phyloP scores from a whole-genome alignment of 1,139 yeast species.

The Diutina rugosa region DNA sequence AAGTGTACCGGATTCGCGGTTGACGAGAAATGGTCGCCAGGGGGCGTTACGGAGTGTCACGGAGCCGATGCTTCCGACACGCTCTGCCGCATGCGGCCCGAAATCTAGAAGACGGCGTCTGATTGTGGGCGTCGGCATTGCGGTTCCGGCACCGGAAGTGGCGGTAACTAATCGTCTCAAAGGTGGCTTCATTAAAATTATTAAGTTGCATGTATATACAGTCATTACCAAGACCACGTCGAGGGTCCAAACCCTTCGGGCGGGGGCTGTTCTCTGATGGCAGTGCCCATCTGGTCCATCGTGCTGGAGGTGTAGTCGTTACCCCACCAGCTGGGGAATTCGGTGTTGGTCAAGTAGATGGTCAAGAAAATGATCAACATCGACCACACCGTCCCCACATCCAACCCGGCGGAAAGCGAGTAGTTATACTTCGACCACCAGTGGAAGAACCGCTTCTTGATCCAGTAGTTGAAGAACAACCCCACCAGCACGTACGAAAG shows the following conservation, averaged over 20 bases:
- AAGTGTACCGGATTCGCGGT: background rate
- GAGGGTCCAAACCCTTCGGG: slow-evolving; percentile 11
- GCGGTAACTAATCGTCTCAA: background rate
- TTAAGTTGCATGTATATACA: background rate
- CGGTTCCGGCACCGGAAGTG: background rate
- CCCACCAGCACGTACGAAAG: slow-evolving; percentile 26
- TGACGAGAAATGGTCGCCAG: background rate
- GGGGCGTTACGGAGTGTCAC: background rate
- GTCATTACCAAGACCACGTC: slow-evolving; percentile 9
- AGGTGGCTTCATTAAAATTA: background rate
- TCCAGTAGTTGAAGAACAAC: slow-evolving; percentile 35
- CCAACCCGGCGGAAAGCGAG: slow-evolving; percentile 10
- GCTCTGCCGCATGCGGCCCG: background rate
- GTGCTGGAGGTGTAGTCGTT: slow-evolving; percentile 7
- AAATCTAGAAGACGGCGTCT: background rate
- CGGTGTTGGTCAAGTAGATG: slow-evolving; percentile 15
- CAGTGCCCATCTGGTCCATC: slow-evolving; percentile 4
- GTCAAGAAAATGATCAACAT: slow-evolving; percentile 9
- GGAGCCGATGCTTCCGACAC: background rate
- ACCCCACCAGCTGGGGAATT: slow-evolving; percentile 15
- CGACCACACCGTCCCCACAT: slow-evolving; percentile 35
- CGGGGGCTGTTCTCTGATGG: slow-evolving; percentile 5
- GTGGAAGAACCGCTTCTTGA: slow-evolving; percentile 30
- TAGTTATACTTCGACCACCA: slow-evolving; percentile 27
- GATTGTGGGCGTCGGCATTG: background rate